Percentiles rank a stretch among this genome's conserved stretches.
These are phyloP conservation scores for Staphylotrichum longicolle DNA, from an alignment of 495 filamentous ascomycete genomes.

Conservation along the genomic window DNA sequence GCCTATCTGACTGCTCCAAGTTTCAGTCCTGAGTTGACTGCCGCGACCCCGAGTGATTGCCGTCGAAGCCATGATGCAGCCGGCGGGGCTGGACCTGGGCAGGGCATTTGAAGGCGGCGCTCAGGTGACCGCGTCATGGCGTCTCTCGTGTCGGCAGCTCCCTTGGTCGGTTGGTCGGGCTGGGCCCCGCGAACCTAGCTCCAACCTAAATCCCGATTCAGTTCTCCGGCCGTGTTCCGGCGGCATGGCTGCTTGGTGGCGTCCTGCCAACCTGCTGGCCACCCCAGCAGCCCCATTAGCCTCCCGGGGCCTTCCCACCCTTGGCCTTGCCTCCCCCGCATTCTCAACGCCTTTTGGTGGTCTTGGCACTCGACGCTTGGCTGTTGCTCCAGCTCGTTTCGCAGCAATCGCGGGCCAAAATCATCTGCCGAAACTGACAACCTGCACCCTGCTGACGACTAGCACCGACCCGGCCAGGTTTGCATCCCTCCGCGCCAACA, in stretches of 20 bases:
- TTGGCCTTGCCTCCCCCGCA: constrained; percentile 17
- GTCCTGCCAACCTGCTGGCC: neutral
- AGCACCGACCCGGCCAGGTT: neutral
- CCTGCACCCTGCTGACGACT: neutral
- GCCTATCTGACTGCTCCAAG: neutral
- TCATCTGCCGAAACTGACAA: constrained; percentile 20
- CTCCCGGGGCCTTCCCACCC: neutral
- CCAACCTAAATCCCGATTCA: neutral
- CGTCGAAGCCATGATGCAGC: neutral
- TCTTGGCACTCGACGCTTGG: constrained; percentile 16
- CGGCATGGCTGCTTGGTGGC: neutral
- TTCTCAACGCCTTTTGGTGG: constrained; percentile 1
- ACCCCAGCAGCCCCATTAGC: neutral
- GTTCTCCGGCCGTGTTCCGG: neutral
- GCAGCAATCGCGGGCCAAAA: constrained; percentile 12
- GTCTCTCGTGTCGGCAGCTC: neutral
- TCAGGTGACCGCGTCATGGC: constrained; percentile 2
- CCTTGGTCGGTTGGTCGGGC: too few relatives aligned
- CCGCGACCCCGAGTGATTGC: neutral
- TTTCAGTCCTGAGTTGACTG: neutral
- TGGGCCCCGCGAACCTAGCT: too few relatives aligned
- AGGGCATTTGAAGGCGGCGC: neutral
- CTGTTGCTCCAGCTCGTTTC: neutral
- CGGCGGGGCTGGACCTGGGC: neutral
- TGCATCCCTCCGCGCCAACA: neutral